Conservation (phyloP, 306 rosid species). For the Citrullus colocynthis region DNA sequence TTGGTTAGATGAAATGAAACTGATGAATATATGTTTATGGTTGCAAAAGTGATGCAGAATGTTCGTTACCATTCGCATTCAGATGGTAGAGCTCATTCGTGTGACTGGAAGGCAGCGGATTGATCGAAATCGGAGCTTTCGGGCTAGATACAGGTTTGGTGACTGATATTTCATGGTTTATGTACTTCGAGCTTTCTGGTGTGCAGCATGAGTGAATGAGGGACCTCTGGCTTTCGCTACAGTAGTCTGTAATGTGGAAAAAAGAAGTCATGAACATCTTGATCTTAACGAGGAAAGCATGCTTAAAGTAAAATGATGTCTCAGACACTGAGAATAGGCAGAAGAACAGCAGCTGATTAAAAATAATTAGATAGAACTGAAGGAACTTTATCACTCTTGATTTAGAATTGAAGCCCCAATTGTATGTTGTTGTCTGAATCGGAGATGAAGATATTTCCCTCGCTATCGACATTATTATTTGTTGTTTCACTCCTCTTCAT, state of each 20-base stretch:
- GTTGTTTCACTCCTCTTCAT: not conserved
- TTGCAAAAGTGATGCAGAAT: not conserved
- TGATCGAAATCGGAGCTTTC: not conserved
- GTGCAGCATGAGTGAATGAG: not conserved
- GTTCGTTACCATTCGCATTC: not conserved
- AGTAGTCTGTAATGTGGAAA: not conserved
- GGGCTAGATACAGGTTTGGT: not conserved
- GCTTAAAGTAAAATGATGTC: not conserved
- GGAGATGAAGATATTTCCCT: not conserved
- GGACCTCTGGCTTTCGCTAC: not conserved
- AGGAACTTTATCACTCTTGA: not conserved
- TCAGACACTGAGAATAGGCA: not conserved
- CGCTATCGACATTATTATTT: not conserved
- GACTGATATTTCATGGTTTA: not conserved
- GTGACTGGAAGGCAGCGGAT: not conserved
- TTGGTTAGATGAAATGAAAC: not conserved
- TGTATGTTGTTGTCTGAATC: not conserved
- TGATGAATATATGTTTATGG: not conserved
- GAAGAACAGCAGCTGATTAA: not conserved
- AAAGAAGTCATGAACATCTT: not conserved
- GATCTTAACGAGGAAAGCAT: not conserved
- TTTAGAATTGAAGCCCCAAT: not conserved
- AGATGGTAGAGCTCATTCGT: not conserved
- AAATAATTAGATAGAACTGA: not conserved
- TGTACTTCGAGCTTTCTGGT: not conserved